Base-by-base conservation (phyloP, 805 yeast genomes). In the Candida germanica region DNA sequence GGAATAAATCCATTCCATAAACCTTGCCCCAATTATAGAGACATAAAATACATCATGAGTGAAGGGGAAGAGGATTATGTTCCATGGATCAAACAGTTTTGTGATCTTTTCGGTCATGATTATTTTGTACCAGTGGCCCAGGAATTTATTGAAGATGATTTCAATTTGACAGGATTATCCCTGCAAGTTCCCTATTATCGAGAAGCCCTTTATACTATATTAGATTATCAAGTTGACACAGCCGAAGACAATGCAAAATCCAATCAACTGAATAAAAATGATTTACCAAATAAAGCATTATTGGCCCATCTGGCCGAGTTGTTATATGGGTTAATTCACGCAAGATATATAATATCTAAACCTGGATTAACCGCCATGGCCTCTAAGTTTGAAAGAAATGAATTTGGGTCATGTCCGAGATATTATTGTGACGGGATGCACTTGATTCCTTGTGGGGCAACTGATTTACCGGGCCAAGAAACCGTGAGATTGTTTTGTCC, bases 121-220 rank as follows among this genome's bases (percentile, higher is more conserved):
- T 91, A 81, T 58, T 88, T 88, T 59, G 95, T 89, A 29, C 94
- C 89, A 49, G 96, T 93, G 5, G 74, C 88, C 1, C 87, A 85
- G 31, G 96, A 87, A 33, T 93, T 88, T 59, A 87, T 93, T 42
- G 97, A 89, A 51, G 98, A 93, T 60, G 98, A 93, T 48, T 93
- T 93, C 71, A 93, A 93, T 56, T 71, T 93, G 51, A 89, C 98
- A 1, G 97, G 98, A 1, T 71, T 93, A 35, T 73, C 83, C 21
- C 75, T 81, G 46, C 79, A 85, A 40, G 96, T 93, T 7, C 95
- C 97, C 3, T 86, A 81, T 56, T 93, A 89, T 59, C 69, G 91
- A 52, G 95, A 88, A 54, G 96, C 98, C 1, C 65, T 91, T 43
- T 96, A 91, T 61, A 74, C 91, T 49, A 87, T 93, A 41, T 68